A percentile compares a stretch with the other conserved stretches of the same genome.
phyloP scores from a whole-genome alignment of 805 yeast species.

The Clavispora fructus region DNA sequence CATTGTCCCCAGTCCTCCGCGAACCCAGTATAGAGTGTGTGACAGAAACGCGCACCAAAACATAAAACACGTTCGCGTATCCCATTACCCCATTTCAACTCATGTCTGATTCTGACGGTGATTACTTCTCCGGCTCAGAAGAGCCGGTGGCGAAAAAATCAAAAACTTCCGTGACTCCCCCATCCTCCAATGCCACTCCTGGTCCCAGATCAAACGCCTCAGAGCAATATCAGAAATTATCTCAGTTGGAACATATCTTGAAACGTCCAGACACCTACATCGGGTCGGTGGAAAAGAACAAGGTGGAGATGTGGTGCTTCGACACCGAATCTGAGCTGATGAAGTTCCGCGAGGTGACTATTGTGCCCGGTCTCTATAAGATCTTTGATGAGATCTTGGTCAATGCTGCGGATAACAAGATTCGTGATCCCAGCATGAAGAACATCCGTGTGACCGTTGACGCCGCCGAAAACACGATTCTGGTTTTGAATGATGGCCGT shows the following conservation, averaged over 20 bases:
- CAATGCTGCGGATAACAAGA: constrained; percentile 97
- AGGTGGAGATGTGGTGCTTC: constrained; percentile 79
- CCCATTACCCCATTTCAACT: background rate
- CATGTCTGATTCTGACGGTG: constrained; percentile 3
- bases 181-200: constrained; percentile 10
- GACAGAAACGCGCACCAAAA: background rate
- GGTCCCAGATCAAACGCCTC: constrained; percentile 35
- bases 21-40: background rate
- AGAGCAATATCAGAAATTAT: constrained; percentile 85
- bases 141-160: constrained; percentile 3
- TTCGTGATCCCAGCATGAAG: constrained; percentile 88
- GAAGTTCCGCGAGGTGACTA: constrained; percentile 57
- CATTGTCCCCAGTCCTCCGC: no score
- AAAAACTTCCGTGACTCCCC: constrained; percentile 9
- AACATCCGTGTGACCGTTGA: constrained; percentile 78
- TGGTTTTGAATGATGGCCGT: constrained; percentile 85
- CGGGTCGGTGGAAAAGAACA: constrained; percentile 85
- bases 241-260: constrained; percentile 92
- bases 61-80: background rate
- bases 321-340: constrained; percentile 43
- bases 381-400: constrained; percentile 96
- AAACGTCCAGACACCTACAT: constrained; percentile 97
- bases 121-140: constrained; percentile 1
- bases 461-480: constrained; percentile 65
- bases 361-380: constrained; percentile 94